Evolutionary conservation across 768 basidiomycete genomes (phyloP).

Genomic region (Boletus eberwhitei): DNA sequence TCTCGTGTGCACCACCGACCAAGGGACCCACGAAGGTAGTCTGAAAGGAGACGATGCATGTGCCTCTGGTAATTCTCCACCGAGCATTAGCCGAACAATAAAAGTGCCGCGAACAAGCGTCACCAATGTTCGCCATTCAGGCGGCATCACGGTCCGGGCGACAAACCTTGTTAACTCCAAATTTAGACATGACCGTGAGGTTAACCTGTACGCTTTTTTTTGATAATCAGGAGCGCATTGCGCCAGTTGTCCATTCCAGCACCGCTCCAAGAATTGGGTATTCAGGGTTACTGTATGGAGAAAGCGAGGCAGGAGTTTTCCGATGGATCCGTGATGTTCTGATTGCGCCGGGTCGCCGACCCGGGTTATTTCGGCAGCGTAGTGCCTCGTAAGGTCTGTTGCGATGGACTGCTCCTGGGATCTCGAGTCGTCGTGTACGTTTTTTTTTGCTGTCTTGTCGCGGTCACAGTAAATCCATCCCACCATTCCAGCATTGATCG

Average conservation of each 20-base stretch:
- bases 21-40: neutral
- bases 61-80: neutral
- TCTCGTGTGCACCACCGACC: neutral
- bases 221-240: no score
- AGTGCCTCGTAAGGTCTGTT: neutral
- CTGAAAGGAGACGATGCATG: neutral
- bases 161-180: constrained; percentile 8
- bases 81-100: neutral
- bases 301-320: neutral
- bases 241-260: neutral
- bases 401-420: neutral
- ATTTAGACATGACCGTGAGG: constrained; percentile 9
- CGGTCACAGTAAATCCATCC: neutral
- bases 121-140: neutral
- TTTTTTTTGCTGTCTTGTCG: neutral
- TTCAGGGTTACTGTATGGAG: neutral
- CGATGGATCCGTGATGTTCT: neutral
- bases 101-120: neutral
- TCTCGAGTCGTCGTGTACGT: neutral
- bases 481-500: neutral
- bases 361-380: neutral
- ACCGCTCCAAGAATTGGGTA: neutral
- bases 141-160: neutral
- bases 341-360: neutral
- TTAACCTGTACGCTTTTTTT: no score